Base-by-base conservation (phyloP, 352 stramenopile species). In the Pythium apleroticum region DNA sequence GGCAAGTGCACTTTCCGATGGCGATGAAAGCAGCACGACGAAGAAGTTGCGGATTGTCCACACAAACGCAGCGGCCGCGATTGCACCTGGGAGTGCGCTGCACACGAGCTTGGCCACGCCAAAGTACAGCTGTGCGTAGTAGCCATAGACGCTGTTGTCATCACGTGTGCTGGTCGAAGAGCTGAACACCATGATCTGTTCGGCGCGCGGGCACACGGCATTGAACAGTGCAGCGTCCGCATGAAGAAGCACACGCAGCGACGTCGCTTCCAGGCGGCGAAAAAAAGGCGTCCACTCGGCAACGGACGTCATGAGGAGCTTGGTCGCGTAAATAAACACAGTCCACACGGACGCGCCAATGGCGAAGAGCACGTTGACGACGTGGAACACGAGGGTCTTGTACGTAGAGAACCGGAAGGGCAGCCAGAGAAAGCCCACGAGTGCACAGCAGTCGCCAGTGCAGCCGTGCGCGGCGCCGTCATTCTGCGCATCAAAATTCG, bases 51-150 rank as follows among this genome's bases (percentile, higher is more conserved):
- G 61, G 41, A 89, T 63, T 5, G 77, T 77, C 72, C 75, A 86
- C 11, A 81, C 33, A 56, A 84, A 89, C 53, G 85, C 61, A 25
- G 68, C 8, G 9, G 69, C 68, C 10, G 74, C 74, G n/a, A 88
- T 46, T 14, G 70, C 53, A 0, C 82, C 77, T 0, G 80, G 78
- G 5, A 81, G 15, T 0, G 72, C 77, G n/a, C 78, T 74, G 68
- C 70, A 78, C 22, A 86, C 49, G 46, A 89, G 52, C 66, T 91
- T 91, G 39, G 70, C 57, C 17, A 73, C 65, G 7, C 68, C 69
- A 43, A 88, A 89, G 72, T 91, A 91, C 54, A 84, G 52, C 54
- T 80, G 77, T n/a, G 76, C 59, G 43, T 83, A 74, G 30, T 82
- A 65, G 19, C 69, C 75, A 48, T 78, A 77, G 55, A 72, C 62